Conservation (phyloP, 129 eudicot species). For the Scalesia atractyloides region DNA sequence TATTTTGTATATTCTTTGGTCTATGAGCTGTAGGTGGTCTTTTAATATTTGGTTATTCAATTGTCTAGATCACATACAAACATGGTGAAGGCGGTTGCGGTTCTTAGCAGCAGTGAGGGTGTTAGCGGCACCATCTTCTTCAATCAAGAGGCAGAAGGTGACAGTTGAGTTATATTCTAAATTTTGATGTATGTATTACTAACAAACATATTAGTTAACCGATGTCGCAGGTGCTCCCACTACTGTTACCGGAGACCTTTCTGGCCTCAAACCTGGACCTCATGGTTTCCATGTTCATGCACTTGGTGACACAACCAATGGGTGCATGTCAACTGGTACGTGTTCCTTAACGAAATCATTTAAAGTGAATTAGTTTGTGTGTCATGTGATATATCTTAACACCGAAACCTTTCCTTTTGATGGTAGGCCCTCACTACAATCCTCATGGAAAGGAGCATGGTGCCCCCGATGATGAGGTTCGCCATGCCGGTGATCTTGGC, state of each 20-base stretch:
- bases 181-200: background rate
- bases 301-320: conserved; percentile 98
- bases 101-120: conserved; percentile 90
- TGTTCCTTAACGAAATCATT: background rate
- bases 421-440: conserved; percentile 85
- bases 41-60: conserved; percentile 13
- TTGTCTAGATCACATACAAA: conserved; percentile 72
- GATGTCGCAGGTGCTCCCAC: conserved; percentile 66
- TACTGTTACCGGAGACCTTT: conserved; percentile 71
- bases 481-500: conserved; percentile 99
- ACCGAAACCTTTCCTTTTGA: conserved; percentile 1
- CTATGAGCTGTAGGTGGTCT: conserved; percentile 23
- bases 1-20: conserved; percentile 3
- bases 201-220: conserved; percentile 4
- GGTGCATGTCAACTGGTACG: conserved; percentile 95
- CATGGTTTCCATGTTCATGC: conserved; percentile 98
- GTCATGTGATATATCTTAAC: background rate
- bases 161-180: background rate
- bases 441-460: conserved; percentile 94
- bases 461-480: conserved; percentile 85
- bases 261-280: conserved; percentile 86
- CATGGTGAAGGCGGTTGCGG: conserved; percentile 95
- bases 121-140: conserved; percentile 85
- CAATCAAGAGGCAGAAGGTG: conserved; percentile 85
- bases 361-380: conserved; percentile 7